Percentiles rank a stretch among this genome's conserved stretches.
Conservation (phyloP, 495 filamentous ascomycete genomes). For the Hypoxylon cercidicola region DNA sequence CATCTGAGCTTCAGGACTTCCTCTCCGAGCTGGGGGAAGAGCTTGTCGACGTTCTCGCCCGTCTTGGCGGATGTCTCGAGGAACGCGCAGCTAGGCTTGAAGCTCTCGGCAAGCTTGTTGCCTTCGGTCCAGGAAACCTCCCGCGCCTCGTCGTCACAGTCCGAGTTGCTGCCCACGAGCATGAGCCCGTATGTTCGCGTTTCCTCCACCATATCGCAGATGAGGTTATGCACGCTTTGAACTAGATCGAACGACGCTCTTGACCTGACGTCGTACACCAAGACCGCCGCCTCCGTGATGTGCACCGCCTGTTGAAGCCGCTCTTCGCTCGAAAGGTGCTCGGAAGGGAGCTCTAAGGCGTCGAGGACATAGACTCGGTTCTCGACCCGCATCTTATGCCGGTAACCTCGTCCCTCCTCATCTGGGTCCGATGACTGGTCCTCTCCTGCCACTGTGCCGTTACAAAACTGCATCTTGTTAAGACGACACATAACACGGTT, state of each 20-base stretch:
- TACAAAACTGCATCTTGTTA: conserved; percentile 45
- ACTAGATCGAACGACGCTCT: conserved; percentile 46
- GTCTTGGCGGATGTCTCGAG: conserved; percentile 53
- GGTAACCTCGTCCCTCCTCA: conserved; percentile 47
- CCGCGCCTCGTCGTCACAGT: conserved; percentile 42
- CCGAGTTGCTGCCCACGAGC: conserved; percentile 52
- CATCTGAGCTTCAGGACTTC: conserved; percentile 45
- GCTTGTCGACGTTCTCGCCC: conserved; percentile 48
- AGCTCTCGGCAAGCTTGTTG: conserved; percentile 33
- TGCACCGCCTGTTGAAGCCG: conserved; percentile 50
- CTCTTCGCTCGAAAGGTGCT: conserved; percentile 46
- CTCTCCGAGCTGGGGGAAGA: conserved; percentile 46
- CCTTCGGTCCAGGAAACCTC: conserved; percentile 45
- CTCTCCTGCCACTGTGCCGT: conserved; percentile 39
- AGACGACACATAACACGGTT: conserved; percentile 2
- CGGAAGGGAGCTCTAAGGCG: conserved; percentile 52
- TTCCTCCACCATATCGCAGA: conserved; percentile 38
- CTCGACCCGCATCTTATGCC: conserved; percentile 46
- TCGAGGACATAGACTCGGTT: conserved; percentile 48
- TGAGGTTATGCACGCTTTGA: conserved; percentile 44
- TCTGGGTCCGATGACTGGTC: conserved; percentile 38
- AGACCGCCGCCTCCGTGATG: conserved; percentile 54
- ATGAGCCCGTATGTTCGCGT: conserved; percentile 47
- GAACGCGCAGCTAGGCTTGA: conserved; percentile 41
- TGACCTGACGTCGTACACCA: conserved; percentile 53